Conservation (phyloP, 768 basidiomycete genomes). For the Podaxis mareebaensis region DNA sequence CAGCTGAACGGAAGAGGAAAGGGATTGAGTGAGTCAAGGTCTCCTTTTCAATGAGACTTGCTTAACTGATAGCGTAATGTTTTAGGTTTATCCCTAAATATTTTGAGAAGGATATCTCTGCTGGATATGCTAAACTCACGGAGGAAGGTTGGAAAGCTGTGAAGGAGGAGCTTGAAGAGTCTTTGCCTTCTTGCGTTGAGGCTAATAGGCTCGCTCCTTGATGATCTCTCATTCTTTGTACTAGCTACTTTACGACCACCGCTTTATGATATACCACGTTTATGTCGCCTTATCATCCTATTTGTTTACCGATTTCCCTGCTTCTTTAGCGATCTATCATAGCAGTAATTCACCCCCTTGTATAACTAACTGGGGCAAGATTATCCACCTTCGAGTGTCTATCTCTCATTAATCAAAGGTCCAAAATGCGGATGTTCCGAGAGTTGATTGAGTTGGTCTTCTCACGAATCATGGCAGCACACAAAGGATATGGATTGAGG, state of each 20-base stretch:
- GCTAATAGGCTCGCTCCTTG: neutral
- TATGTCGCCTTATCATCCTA: neutral
- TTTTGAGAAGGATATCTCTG: conserved; percentile 69
- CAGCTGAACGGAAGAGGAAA: conserved; percentile 82
- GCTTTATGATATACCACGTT: conserved; percentile 7
- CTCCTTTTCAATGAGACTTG: conserved; percentile 9
- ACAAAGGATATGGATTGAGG: too few species aligned
- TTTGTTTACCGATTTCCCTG: neutral
- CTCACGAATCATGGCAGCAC: too few species aligned
- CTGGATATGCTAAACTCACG: conserved; percentile 71
- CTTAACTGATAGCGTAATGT: neutral
- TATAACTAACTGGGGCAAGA: too few species aligned
- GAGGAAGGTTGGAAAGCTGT: conserved; percentile 69
- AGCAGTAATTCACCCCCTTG: too few species aligned
- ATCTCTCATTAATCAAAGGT: too few species aligned
- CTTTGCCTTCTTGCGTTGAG: conserved; percentile 31
- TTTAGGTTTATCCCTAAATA: conserved; percentile 70
- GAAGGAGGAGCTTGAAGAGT: conserved; percentile 65
- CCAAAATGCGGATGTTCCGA: too few species aligned
- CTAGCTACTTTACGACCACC: neutral
- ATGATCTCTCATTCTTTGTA: neutral
- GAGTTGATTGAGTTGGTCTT: too few species aligned
- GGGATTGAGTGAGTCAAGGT: conserved; percentile 66
- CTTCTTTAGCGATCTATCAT: too few species aligned
- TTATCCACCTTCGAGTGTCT: too few species aligned